Percentiles rank a stretch among this genome's conserved stretches.
phyloP scores from a whole-genome alignment of 1,284 basidiomycete genomes.

The Austroboletus rostrupii region DNA sequence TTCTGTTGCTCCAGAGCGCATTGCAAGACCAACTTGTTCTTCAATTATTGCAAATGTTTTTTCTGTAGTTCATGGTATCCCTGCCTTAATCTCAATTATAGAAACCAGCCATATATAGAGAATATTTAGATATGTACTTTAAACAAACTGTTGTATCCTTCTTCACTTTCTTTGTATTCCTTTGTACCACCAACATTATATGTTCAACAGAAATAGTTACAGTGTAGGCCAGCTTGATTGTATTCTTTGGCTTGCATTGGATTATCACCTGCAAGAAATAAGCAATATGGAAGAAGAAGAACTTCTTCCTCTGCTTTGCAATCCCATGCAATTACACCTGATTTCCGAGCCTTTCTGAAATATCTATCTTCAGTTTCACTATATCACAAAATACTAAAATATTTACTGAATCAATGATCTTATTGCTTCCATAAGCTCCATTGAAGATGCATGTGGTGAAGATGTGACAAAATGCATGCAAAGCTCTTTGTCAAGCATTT shows the following conservation, averaged over 20 bases:
- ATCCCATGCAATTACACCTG: no score
- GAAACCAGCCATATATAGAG: no score
- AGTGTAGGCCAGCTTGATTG: conserved; percentile 27
- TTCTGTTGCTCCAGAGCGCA: background rate
- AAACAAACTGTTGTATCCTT: conserved; percentile 20
- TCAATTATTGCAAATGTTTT: background rate
- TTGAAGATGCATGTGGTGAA: conserved; percentile 28
- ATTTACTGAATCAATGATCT: background rate
- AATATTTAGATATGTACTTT: no score
- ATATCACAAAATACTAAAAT: background rate
- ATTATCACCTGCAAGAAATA: no score
- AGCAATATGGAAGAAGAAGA: no score
- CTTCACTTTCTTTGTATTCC: conserved; percentile 17
- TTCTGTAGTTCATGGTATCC: background rate
- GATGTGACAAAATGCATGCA: conserved; percentile 25
- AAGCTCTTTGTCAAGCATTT: conserved; percentile 26
- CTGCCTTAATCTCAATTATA: no score
- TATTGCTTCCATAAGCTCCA: conserved; percentile 17
- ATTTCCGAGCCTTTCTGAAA: no score
- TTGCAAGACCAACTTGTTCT: background rate
- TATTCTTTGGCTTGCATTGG: conserved; percentile 28
- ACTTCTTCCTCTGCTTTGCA: no score
- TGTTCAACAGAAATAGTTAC: conserved; percentile 29
- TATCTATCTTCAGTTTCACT: no score
- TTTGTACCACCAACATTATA: conserved; percentile 30